Evolutionary conservation across 2,329 filamentous ascomycete genomes (phyloP).

Genomic region (Fusarium subglutinans): DNA sequence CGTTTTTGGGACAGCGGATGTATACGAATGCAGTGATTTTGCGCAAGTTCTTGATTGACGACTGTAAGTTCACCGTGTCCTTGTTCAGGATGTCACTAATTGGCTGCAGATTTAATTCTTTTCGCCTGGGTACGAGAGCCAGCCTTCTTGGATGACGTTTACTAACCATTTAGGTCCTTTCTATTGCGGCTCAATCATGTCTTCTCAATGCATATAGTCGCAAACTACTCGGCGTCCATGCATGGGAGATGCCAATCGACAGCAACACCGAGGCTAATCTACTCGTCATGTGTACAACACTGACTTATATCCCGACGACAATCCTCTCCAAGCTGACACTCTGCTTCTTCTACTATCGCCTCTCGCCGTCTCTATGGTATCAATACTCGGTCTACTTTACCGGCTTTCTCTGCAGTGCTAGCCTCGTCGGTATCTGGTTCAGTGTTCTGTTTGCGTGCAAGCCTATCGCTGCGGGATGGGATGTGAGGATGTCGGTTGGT

Average conservation of each 20-base stretch:
- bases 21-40: conserved; percentile 10
- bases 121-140: not conserved
- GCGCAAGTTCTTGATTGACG: conserved; percentile 5
- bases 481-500: not conserved
- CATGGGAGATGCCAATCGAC: conserved; percentile 15
- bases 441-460: conserved; percentile 14
- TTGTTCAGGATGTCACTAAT: rapidly evolving
- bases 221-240: conserved; percentile 3
- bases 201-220: conserved; percentile 5
- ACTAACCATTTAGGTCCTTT: not conserved
- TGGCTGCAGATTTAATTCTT: not conserved
- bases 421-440: conserved; percentile 1
- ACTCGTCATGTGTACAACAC: conserved; percentile 7
- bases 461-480: not conserved
- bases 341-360: conserved; percentile 18
- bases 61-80: not conserved
- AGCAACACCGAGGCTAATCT: not conserved
- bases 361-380: conserved; percentile 7
- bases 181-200: conserved; percentile 14
- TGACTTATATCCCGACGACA: conserved; percentile 9
- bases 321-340: conserved; percentile 7
- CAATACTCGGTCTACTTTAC: conserved; percentile 8
- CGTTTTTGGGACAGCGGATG: conserved; percentile 8
- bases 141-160: rapidly evolving
- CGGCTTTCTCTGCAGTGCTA: not conserved